Percentiles rank a stretch among this genome's conserved stretches.
Evolutionary conservation across 805 yeast species (phyloP).

Genomic region (Candida incommunis): DNA sequence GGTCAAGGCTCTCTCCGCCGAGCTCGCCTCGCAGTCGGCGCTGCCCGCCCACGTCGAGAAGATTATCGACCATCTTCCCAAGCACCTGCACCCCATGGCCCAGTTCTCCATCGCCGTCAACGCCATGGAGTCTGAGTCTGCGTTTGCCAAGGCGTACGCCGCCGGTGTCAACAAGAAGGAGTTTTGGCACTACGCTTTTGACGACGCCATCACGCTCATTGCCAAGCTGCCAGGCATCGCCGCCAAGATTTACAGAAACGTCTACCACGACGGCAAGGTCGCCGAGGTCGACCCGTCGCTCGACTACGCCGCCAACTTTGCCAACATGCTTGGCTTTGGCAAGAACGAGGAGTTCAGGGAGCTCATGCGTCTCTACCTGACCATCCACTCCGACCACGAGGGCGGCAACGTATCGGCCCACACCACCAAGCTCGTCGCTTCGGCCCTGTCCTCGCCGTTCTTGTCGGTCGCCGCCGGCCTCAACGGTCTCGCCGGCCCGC

Average conservation of each 20-base stretch:
- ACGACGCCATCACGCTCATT: constrained; percentile 64
- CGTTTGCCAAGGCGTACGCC: constrained; percentile 75
- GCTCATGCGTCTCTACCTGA: constrained; percentile 56
- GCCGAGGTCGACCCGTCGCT: constrained; percentile 32
- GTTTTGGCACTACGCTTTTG: constrained; percentile 74
- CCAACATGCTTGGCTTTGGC: constrained; percentile 47
- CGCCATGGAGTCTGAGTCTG: constrained; percentile 71
- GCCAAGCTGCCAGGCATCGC: constrained; percentile 77
- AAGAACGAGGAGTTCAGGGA: constrained; percentile 39
- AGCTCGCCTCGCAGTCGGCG: constrained; percentile 64
- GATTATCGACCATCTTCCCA: constrained; percentile 60
- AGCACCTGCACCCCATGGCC: constrained; percentile 77
- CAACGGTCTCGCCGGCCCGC: constrained; percentile 75
- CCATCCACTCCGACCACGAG: constrained; percentile 70
- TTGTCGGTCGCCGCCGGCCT: constrained; percentile 66
- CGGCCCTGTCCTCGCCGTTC: constrained; percentile 66
- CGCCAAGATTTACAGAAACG: constrained; percentile 71
- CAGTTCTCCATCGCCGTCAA: constrained; percentile 74
- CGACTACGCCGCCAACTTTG: constrained; percentile 65
- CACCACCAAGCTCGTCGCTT: constrained; percentile 70
- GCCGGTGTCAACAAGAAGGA: constrained; percentile 67
- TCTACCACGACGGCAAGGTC: constrained; percentile 65
- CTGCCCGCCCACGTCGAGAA: constrained; percentile 68
- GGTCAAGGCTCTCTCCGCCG: constrained; percentile 56
- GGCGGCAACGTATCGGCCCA: constrained; percentile 80